These are phyloP conservation scores for Colletotrichum orbiculare DNA, from an alignment of 2,329 filamentous ascomycete species.

Conservation along the genomic window DNA sequence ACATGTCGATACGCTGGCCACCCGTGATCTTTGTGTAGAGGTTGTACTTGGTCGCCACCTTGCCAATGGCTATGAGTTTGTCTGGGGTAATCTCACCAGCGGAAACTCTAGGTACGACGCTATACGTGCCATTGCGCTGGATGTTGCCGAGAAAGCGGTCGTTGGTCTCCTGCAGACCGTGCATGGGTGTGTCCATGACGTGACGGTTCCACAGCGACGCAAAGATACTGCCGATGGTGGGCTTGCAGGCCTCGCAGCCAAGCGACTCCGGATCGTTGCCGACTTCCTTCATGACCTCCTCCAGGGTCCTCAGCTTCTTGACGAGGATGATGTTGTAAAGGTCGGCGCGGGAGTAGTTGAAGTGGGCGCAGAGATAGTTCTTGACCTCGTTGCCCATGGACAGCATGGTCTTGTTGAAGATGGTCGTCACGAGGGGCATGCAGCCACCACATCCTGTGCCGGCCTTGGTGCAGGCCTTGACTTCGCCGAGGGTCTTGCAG, in stretches of 20 bases:
- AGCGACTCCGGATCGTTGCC: slow-evolving; percentile 78
- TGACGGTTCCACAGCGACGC: slow-evolving; percentile 86
- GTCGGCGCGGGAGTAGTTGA: slow-evolving; percentile 84
- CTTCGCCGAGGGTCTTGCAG: slow-evolving; percentile 83
- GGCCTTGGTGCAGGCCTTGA: slow-evolving; percentile 92
- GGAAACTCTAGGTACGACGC: slow-evolving; percentile 84
- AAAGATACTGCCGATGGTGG: slow-evolving; percentile 82
- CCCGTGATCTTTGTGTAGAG: slow-evolving; percentile 94
- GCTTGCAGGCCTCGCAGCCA: slow-evolving; percentile 90
- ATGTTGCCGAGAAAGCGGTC: slow-evolving; percentile 91
- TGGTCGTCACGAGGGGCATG: slow-evolving; percentile 86
- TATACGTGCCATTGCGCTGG: slow-evolving; percentile 91
- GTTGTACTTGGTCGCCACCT: slow-evolving; percentile 84
- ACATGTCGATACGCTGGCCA: slow-evolving; percentile 92
- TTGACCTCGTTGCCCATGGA: slow-evolving; percentile 88
- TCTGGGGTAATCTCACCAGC: slow-evolving; percentile 90
- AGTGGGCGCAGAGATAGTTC: slow-evolving; percentile 87
- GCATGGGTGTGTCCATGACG: slow-evolving; percentile 75
- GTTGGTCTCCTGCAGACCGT: slow-evolving; percentile 90
- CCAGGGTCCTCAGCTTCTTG: slow-evolving; percentile 78
- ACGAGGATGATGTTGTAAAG: slow-evolving; percentile 91
- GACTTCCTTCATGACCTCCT: slow-evolving; percentile 80
- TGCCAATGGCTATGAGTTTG: slow-evolving; percentile 84
- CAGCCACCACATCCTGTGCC: slow-evolving; percentile 92
- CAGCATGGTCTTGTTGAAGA: slow-evolving; percentile 90